Evolutionary conservation across 1,139 yeast genomes (phyloP).

Genomic region (Candida tropicalis): DNA sequence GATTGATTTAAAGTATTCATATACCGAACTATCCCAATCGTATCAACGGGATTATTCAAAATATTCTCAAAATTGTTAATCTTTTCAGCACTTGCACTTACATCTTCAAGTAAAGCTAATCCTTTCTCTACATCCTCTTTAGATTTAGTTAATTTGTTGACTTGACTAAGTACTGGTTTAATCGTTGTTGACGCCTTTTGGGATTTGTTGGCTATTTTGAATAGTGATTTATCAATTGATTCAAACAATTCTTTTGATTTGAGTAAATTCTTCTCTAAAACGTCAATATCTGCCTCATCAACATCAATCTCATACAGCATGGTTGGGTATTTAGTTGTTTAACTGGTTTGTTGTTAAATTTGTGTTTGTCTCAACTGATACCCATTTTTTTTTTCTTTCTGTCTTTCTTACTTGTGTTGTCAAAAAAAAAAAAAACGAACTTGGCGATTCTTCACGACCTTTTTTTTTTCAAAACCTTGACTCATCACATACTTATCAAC

Average conservation of each 20-base stretch:
- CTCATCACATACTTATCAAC: background rate
- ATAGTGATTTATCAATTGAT: slow-evolving; percentile 58
- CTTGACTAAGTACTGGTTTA: slow-evolving; percentile 70
- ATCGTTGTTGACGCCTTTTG: slow-evolving; percentile 64
- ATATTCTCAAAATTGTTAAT: slow-evolving; percentile 56
- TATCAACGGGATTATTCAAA: slow-evolving; percentile 40
- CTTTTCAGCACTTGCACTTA: slow-evolving; percentile 64
- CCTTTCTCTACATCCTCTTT: slow-evolving; percentile 66
- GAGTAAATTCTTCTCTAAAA: slow-evolving; percentile 71
- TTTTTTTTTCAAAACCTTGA: background rate
- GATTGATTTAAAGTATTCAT: slow-evolving; percentile 40
- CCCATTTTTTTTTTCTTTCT: background rate
- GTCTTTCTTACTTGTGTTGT: background rate
- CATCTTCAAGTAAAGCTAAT: slow-evolving; percentile 59
- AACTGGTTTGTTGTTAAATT: background rate
- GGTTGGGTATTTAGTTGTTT: too few relatives aligned
- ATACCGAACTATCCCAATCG: slow-evolving; percentile 41
- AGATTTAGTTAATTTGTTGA: slow-evolving; percentile 56
- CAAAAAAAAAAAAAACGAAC: too few relatives aligned
- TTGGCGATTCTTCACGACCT: too few relatives aligned
- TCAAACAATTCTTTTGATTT: slow-evolving; percentile 60
- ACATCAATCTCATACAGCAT: slow-evolving; percentile 46
- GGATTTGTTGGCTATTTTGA: slow-evolving; percentile 58
- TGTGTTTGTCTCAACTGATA: background rate
- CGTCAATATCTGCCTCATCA: slow-evolving; percentile 85